These are phyloP conservation scores for Phytopythium sindhum DNA, from an alignment of 352 stramenopile species.

Conservation along the genomic window DNA sequence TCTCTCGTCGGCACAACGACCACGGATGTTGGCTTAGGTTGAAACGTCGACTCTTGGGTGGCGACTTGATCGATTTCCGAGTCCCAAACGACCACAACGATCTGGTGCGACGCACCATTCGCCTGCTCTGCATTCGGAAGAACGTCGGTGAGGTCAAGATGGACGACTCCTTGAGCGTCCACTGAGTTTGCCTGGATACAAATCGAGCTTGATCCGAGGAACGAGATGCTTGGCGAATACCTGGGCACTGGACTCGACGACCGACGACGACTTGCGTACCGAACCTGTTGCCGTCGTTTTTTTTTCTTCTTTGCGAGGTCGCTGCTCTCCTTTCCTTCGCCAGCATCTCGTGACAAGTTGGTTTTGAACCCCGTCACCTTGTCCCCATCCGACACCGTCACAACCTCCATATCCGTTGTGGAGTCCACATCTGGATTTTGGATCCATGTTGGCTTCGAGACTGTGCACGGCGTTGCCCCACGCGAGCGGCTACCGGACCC, in stretches of 20 bases:
- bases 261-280: not conserved
- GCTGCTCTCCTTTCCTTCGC: not conserved
- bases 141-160: not conserved
- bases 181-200: not conserved
- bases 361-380: slow-evolving; percentile 10
- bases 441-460: slow-evolving; percentile 47
- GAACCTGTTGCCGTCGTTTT: not conserved
- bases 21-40: slow-evolving; percentile 6
- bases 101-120: not conserved
- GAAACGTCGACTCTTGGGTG: not conserved
- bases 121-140: not conserved
- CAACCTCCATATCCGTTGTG: slow-evolving; percentile 46
- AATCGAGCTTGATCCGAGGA: slow-evolving; percentile 20
- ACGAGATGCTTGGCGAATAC: slow-evolving; percentile 25
- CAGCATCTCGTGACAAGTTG: not conserved
- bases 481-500: slow-evolving; percentile 9
- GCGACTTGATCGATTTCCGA: not conserved
- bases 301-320: not conserved
- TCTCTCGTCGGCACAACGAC: slow-evolving; percentile 9
- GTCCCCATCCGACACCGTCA: slow-evolving; percentile 31
- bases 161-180: slow-evolving; percentile 3
- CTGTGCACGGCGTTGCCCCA: slow-evolving; percentile 14
- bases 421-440: slow-evolving; percentile 47
- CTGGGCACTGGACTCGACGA: not conserved
- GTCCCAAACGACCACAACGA: not conserved